Conservation (phyloP, 164 flowering plant genomes). For the Buxus sempervirens region DNA sequence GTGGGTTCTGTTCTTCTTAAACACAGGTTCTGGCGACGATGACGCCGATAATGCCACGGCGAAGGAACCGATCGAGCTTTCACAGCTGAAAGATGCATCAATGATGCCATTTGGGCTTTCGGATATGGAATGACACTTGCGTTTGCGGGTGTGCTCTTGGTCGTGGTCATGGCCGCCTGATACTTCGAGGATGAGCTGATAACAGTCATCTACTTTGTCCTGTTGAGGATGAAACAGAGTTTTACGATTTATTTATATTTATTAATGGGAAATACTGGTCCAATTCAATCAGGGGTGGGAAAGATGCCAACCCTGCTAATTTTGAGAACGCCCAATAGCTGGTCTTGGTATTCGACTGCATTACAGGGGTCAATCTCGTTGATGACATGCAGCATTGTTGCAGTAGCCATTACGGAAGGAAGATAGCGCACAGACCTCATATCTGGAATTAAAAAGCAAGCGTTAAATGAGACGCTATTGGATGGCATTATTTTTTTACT, state of each 20-base stretch:
- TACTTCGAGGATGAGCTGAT: constrained; percentile 22
- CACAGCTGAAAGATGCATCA: constrained; percentile 39
- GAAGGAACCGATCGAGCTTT: constrained; percentile 52
- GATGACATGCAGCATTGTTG: constrained; percentile 45
- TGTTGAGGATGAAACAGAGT: constrained; percentile 15
- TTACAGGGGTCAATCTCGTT: constrained; percentile 29
- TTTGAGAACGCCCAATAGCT: constrained; percentile 37
- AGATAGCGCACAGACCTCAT: constrained; percentile 33
- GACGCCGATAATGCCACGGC: constrained; percentile 30
- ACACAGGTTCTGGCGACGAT: constrained; percentile 49
- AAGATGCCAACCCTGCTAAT: constrained; percentile 34
- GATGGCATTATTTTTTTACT: too few relatives aligned
- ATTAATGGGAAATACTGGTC: neutral
- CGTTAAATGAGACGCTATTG: neutral
- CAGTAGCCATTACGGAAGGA: constrained; percentile 68
- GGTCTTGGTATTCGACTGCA: constrained; percentile 27
- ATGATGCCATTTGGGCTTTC: constrained; percentile 46
- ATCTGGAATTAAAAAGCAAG: constrained; percentile 21
- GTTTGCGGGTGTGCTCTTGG: constrained; percentile 19
- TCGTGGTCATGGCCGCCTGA: constrained; percentile 1
- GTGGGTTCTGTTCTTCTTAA: constrained; percentile 52
- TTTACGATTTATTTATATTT: neutral
- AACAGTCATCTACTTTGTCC: constrained; percentile 53
- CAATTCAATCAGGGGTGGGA: neutral
- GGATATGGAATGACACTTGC: constrained; percentile 13